These are phyloP conservation scores for Bipolaris cookei DNA, from an alignment of 2,329 filamentous ascomycete genomes.

Conservation along the genomic window DNA sequence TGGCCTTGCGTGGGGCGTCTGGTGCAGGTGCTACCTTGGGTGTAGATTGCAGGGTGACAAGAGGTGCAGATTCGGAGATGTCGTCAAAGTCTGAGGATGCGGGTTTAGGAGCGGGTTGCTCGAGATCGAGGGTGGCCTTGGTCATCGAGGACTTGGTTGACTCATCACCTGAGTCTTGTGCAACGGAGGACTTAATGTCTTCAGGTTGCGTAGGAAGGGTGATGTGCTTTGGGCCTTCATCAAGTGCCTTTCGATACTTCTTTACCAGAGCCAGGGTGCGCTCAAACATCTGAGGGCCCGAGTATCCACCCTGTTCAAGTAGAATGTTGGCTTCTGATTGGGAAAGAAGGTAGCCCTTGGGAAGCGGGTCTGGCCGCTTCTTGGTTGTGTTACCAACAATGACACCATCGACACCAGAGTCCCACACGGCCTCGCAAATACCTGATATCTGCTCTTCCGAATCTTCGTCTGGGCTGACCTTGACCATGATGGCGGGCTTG, in stretches of 20 bases:
- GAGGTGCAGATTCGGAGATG: constrained; percentile 38
- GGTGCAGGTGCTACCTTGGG: constrained; percentile 35
- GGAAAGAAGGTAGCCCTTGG: constrained; percentile 69
- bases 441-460: constrained; percentile 81
- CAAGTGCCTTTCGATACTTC: constrained; percentile 69
- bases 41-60: constrained; percentile 25
- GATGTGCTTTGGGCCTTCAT: constrained; percentile 50
- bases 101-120: constrained; percentile 24
- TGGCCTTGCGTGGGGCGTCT: constrained; percentile 66
- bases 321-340: constrained; percentile 70
- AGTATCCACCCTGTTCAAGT: constrained; percentile 84
- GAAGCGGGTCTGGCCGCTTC: constrained; percentile 72
- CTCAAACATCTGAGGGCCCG: constrained; percentile 86
- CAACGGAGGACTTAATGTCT: constrained; percentile 15
- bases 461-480: constrained; percentile 96
- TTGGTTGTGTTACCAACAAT: constrained; percentile 99
- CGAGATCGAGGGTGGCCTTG: constrained; percentile 28
- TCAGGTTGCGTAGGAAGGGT: constrained; percentile 11
- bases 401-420: constrained; percentile 86
- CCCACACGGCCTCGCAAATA: constrained; percentile 69
- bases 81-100: constrained; percentile 40
- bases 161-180: constrained; percentile 20
- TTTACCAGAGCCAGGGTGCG: constrained; percentile 79
- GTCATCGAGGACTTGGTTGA: constrained; percentile 16
- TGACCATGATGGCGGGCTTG: constrained; percentile 90